Percentiles rank a stretch among this genome's conserved stretches.
These are phyloP conservation scores for Taiwanofungus camphoratus DNA, from an alignment of 1,284 basidiomycete genomes.

Conservation along the genomic window DNA sequence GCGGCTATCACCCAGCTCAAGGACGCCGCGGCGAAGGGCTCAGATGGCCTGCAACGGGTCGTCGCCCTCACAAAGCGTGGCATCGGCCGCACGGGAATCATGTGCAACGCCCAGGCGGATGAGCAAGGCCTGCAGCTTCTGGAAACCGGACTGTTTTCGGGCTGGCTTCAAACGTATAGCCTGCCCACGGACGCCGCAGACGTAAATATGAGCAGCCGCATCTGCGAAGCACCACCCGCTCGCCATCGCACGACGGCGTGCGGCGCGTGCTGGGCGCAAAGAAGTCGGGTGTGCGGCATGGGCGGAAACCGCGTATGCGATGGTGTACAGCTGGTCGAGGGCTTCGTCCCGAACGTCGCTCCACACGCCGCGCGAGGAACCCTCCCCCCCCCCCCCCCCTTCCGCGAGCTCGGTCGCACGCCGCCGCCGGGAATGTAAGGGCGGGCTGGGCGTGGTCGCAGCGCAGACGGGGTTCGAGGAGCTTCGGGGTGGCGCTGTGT, in stretches of 20 bases:
- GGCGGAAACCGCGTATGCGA: slow-evolving; percentile 1
- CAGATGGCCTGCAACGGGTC: background rate
- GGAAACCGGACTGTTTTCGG: background rate
- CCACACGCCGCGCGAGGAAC: no score
- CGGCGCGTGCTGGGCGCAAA: background rate
- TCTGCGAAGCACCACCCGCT: background rate
- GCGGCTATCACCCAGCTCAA: slow-evolving; percentile 1
- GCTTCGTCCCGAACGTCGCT: no score
- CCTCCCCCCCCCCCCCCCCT: no score
- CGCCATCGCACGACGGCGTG: background rate
- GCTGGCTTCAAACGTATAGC: background rate
- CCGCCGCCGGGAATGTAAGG: no score
- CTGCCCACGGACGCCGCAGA: background rate
- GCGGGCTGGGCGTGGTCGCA: no score
- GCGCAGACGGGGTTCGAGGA: no score
- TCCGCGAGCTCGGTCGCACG: no score
- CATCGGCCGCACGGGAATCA: background rate
- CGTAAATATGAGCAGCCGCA: background rate
- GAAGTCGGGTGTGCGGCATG: background rate
- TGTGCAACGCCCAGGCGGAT: background rate
- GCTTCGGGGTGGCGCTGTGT: no score
- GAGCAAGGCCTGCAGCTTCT: background rate
- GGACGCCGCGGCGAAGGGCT: background rate
- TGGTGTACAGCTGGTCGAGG: no score
- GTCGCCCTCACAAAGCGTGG: background rate